phyloP scores from a whole-genome alignment of 306 rosid genomes.

The Bauhinia variegata region DNA sequence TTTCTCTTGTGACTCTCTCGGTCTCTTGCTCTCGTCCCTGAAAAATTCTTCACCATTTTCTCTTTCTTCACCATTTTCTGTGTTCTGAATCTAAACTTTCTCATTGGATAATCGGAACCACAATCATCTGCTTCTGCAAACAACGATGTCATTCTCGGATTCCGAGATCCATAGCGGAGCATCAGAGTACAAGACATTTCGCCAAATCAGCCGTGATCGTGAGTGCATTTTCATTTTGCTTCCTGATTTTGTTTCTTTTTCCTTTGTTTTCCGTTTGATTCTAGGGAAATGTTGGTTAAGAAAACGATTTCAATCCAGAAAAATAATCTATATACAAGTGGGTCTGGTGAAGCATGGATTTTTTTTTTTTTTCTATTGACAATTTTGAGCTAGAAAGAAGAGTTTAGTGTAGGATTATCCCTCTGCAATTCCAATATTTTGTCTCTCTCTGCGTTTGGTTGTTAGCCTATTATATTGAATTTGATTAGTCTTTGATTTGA shows the following conservation, averaged over 20 bases:
- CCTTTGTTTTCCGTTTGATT: conserved; percentile 24
- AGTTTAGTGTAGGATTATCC: conserved; percentile 5
- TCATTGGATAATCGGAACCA: conserved; percentile 6
- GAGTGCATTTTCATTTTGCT: conserved; percentile 35
- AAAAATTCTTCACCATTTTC: conserved; percentile 27
- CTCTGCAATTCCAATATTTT: conserved; percentile 2
- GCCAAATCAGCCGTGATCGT: conserved; percentile 82
- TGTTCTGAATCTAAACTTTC: conserved; percentile 22
- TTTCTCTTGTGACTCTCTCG: conserved; percentile 38
- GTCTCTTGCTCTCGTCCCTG: conserved; percentile 27
- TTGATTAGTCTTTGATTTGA: background rate
- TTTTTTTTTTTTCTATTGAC: background rate
- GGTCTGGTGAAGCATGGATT: conserved; percentile 20
- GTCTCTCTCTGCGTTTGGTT: too few species aligned
- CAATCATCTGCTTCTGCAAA: conserved; percentile 26
- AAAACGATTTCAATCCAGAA: background rate
- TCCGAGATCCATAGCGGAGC: conserved; percentile 63
- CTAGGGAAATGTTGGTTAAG: conserved; percentile 22
- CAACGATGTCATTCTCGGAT: conserved; percentile 83
- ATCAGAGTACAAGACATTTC: conserved; percentile 67
- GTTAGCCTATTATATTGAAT: background rate
- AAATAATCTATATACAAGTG: conserved; percentile 7
- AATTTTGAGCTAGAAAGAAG: conserved; percentile 11
- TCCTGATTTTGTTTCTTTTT: background rate
- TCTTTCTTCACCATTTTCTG: background rate